These are phyloP conservation scores for Myriosclerotinia duriaeana DNA, from an alignment of 2,329 filamentous ascomycete genomes.

Conservation along the genomic window DNA sequence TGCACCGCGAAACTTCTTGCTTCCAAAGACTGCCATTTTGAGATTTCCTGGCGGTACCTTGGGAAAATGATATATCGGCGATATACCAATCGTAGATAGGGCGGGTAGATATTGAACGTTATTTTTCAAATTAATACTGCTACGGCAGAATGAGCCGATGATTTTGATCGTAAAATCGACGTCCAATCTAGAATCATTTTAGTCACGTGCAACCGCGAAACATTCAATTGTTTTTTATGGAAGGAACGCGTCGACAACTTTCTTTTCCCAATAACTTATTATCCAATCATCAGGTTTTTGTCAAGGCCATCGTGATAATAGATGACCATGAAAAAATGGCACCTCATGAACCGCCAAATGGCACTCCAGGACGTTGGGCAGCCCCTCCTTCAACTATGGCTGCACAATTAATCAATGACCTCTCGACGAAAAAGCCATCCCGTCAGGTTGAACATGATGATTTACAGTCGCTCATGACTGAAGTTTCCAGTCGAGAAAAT, in stretches of 20 bases:
- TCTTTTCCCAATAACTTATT: neutral
- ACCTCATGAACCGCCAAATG: slow-evolving; percentile 25
- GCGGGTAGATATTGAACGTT: neutral
- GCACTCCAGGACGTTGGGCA: slow-evolving; percentile 28
- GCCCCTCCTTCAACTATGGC: slow-evolving; percentile 77
- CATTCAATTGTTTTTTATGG: neutral
- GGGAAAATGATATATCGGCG: too few species aligned
- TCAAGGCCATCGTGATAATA: too few species aligned
- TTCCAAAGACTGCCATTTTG: slow-evolving; percentile 62
- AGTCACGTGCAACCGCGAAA: neutral
- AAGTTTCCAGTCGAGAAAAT: slow-evolving; percentile 61
- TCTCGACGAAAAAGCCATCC: slow-evolving; percentile 62
- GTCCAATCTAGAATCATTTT: neutral
- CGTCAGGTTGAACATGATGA: slow-evolving; percentile 68
- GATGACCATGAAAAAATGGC: slow-evolving; percentile 36
- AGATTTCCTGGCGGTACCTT: too few species aligned
- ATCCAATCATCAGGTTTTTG: slow-evolving; percentile 1
- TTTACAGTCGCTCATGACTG: slow-evolving; percentile 66
- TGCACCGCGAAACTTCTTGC: slow-evolving; percentile 68
- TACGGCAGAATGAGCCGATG: neutral
- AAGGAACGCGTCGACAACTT: slow-evolving; percentile 18
- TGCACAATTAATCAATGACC: slow-evolving; percentile 81
- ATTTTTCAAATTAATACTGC: neutral
- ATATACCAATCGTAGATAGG: neutral
- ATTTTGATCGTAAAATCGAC: neutral